A percentile compares a stretch with the other conserved stretches of the same genome.
Evolutionary conservation across 2,329 filamentous ascomycete species (phyloP).

Genomic region (Paecilomyces niveus): DNA sequence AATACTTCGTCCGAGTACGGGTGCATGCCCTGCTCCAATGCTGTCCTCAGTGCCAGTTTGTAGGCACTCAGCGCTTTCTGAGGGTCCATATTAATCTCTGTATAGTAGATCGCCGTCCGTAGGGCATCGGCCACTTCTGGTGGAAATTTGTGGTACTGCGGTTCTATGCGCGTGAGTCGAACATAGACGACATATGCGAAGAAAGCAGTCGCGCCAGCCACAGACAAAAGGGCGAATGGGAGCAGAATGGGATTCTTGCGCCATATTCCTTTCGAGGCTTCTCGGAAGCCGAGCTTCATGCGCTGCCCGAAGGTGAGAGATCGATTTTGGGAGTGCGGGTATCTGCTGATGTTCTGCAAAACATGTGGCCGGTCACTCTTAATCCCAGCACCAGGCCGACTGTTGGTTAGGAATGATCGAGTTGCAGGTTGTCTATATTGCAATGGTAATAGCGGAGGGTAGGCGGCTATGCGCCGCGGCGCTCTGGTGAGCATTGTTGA

Average conservation of each 20-base stretch:
- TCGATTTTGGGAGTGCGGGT: slow-evolving; percentile 11
- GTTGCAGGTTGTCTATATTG: neutral
- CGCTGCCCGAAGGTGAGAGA: slow-evolving; percentile 21
- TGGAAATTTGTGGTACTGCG: slow-evolving; percentile 38
- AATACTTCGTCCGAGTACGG: slow-evolving; percentile 86
- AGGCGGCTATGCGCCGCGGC: slow-evolving; percentile 16
- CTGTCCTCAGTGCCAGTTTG: slow-evolving; percentile 66
- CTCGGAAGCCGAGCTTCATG: slow-evolving; percentile 24
- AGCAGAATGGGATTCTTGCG: slow-evolving; percentile 37
- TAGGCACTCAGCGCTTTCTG: slow-evolving; percentile 77
- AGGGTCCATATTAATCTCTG: slow-evolving; percentile 67
- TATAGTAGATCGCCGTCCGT: slow-evolving; percentile 79
- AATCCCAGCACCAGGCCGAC: neutral
- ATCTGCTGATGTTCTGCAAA: neutral
- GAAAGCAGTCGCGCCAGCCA: slow-evolving; percentile 24
- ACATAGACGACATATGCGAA: slow-evolving; percentile 38
- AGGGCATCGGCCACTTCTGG: slow-evolving; percentile 51
- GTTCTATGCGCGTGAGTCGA: slow-evolving; percentile 34
- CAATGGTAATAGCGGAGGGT: slow-evolving; percentile 2
- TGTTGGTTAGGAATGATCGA: slow-evolving; percentile 4
- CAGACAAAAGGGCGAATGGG: slow-evolving; percentile 33
- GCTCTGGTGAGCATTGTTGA: slow-evolving; percentile 20
- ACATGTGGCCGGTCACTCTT: neutral
- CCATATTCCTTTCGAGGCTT: slow-evolving; percentile 33
- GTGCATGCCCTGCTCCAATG: slow-evolving; percentile 68